Evolutionary conservation across 345 rosid genomes (phyloP).

Genomic region (Rhodamnia argentea): DNA sequence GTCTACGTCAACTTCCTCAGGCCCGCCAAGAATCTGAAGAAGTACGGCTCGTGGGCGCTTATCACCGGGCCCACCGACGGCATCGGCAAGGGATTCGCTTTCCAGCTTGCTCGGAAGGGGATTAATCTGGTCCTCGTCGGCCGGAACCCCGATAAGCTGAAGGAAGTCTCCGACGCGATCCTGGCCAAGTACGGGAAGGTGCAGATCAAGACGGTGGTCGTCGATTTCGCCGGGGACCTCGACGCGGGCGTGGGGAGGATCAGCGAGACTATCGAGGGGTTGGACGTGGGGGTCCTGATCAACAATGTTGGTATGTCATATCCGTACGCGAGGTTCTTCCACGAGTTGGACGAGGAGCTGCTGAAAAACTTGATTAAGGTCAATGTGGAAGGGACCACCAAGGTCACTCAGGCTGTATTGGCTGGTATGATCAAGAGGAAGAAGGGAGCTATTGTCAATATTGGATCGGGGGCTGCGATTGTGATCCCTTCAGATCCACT

Average conservation of each 20-base stretch:
- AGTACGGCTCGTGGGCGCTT: conserved; percentile 95
- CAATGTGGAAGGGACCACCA: conserved; percentile 88
- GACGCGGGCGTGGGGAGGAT: conserved; percentile 65
- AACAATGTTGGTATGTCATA: conserved; percentile 92
- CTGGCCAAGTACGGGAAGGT: conserved; percentile 28
- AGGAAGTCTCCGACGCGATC: conserved; percentile 53
- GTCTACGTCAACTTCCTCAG: conserved; percentile 78
- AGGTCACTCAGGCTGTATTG: conserved; percentile 80
- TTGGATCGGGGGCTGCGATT: conserved; percentile 92
- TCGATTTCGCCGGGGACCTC: conserved; percentile 80
- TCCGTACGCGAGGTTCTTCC: conserved; percentile 90
- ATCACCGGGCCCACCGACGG: conserved; percentile 94
- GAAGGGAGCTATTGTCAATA: conserved; percentile 81
- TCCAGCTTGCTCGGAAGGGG: conserved; percentile 66
- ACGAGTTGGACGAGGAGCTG: conserved; percentile 72
- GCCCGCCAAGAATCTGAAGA: conserved; percentile 69
- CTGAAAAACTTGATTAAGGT: conserved; percentile 53
- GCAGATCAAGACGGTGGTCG: conserved; percentile 60
- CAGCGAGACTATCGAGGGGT: conserved; percentile 50
- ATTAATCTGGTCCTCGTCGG: conserved; percentile 79
- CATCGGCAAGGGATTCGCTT: conserved; percentile 84
- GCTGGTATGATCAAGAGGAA: conserved; percentile 79
- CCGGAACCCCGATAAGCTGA: conserved; percentile 60
- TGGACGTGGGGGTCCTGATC: conserved; percentile 77
- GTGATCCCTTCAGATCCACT: conserved; percentile 95